Percentiles rank a stretch among this genome's conserved stretches.
Conservation (phyloP, 768 basidiomycete genomes). For the Tulasnella calospora region DNA sequence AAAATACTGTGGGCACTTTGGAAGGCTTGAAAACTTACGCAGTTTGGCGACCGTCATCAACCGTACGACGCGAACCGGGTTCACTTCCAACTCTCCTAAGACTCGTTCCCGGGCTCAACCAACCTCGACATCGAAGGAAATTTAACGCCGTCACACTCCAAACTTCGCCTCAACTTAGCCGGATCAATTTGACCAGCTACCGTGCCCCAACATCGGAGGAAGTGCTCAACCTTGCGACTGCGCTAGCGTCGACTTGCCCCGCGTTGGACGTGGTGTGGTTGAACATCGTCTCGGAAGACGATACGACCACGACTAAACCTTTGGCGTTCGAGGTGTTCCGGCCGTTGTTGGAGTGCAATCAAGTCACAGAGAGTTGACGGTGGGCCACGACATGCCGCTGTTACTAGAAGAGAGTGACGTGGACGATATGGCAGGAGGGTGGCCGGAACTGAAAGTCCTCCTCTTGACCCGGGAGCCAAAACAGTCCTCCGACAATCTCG, state of each 20-base stretch:
- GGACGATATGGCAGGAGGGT: neutral
- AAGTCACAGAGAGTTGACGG: neutral
- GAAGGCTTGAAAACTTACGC: no score
- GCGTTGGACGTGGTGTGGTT: neutral
- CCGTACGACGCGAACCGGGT: no score
- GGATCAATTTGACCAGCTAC: neutral
- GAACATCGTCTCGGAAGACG: neutral
- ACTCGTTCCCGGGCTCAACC: no score
- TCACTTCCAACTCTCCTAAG: no score
- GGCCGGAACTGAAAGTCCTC: neutral
- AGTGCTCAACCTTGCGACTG: neutral
- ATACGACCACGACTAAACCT: neutral
- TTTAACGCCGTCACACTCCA: no score
- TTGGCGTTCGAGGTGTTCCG: neutral
- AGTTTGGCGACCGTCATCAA: no score
- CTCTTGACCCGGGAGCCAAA: neutral
- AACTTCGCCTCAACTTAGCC: no score
- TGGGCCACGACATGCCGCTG: neutral
- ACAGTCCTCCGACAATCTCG: neutral
- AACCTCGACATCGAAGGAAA: no score
- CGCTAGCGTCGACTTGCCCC: neutral
- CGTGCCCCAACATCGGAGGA: neutral
- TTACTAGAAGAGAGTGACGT: neutral
- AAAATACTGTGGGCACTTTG: no score
- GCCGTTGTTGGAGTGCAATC: neutral